Base-by-base conservation (phyloP, 495 filamentous ascomycete species). In the Rhypophila decipiens region DNA sequence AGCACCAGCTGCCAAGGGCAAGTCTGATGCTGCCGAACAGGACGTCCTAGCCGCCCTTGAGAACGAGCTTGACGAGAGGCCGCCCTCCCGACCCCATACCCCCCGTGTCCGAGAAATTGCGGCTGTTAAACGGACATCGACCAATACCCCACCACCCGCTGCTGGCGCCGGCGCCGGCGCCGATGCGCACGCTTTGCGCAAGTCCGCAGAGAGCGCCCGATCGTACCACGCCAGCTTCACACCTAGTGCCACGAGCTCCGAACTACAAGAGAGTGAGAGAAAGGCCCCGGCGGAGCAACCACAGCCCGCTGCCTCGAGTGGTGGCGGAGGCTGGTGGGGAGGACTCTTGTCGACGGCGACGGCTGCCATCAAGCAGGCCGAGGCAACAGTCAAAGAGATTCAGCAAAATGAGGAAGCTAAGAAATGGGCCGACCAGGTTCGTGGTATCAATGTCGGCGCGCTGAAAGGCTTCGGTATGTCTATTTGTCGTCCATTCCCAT, bases 351-450 rank as follows among this genome's bases (percentile, higher is more conserved):
- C 78, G 20, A 84, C 81, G 5, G 82, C 82, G 31, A 77, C 74
- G 39, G 87, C 89, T 27, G 94, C 91, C 36, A 86, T 95, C 66
- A 96, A 95, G 75, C 87, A 90, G 61, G 93, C 94, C 24, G 89
- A 97, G 64, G 88, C 83, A 13, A 82, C 90, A 1, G 90, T 95
- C 40, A 95, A 95, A 60, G 89, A 96, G 61, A 89, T 97, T 34
- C 88, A 94, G 62, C 86, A 89, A 57, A 96, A 95, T 49, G 90
- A 98, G 66, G 93, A 98, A 63, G 93, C 90, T 34, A 87, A 89
- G 68, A 83, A 85, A 66, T 97, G 93, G 93, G 93, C 90, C 5
- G 85, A 90, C 48, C 91, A 96, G 61, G 86, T 97, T 34, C 85
- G 84, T 62, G 90, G 89, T 7, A 33, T 33, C 36, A 96, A 96